A percentile compares a stretch with the other conserved stretches of the same genome.
phyloP scores from a whole-genome alignment of 768 basidiomycete species.

The Termitomyces sp. region DNA sequence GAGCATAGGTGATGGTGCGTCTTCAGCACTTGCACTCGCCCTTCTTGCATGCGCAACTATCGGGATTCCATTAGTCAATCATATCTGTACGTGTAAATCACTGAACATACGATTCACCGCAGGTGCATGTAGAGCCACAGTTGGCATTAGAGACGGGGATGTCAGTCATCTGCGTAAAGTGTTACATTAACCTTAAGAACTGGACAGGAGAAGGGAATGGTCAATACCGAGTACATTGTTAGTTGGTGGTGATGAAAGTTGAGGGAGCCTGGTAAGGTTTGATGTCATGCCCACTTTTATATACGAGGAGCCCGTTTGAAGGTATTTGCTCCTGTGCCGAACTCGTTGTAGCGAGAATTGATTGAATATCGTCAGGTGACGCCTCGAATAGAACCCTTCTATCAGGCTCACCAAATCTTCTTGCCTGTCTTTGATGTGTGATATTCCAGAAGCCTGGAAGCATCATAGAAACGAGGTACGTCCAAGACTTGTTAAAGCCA shows the following conservation, averaged over 20 bases:
- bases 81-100: neutral
- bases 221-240: conserved; percentile 7
- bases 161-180: neutral
- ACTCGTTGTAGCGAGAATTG: neutral
- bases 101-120: conserved; percentile 7
- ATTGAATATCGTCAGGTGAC: neutral
- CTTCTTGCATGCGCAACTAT: conserved; percentile 13
- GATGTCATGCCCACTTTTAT: neutral
- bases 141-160: conserved; percentile 2
- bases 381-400: neutral
- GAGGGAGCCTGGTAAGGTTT: neutral
- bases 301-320: neutral
- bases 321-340: neutral
- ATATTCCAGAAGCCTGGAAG: no score
- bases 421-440: no score
- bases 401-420: no score
- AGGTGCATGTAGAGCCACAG: conserved; percentile 11
- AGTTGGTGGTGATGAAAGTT: neutral
- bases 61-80: neutral
- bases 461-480: neutral
- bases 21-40: conserved; percentile 14
- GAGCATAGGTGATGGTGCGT: neutral
- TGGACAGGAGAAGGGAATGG: neutral
- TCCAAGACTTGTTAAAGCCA: neutral
- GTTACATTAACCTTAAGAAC: neutral